A percentile compares a stretch with the other conserved stretches of the same genome.
Evolutionary conservation across 1,284 basidiomycete genomes (phyloP).

Genomic region (Leccinum fallax): DNA sequence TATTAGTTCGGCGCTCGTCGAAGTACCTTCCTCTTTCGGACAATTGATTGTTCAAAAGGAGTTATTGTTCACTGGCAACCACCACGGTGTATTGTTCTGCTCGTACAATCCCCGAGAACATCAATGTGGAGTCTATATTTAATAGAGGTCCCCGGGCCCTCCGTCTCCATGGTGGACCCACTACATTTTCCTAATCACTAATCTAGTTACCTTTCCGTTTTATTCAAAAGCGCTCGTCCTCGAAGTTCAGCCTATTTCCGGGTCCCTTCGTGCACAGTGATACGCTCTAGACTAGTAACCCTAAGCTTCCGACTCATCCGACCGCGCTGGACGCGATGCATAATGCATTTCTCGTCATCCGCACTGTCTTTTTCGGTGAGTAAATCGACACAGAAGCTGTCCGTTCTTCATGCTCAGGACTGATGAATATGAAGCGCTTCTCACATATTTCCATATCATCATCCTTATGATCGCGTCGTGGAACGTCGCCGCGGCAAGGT

Average conservation of each 20-base stretch:
- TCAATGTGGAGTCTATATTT: slow-evolving; percentile 16
- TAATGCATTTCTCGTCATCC: slow-evolving; percentile 52
- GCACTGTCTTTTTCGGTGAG: slow-evolving; percentile 61
- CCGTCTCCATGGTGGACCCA: slow-evolving; percentile 25
- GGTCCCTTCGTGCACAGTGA: background rate
- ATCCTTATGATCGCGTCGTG: slow-evolving; percentile 58
- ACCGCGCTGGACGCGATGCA: slow-evolving; percentile 30
- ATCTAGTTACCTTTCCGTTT: slow-evolving; percentile 6
- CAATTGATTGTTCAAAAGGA: slow-evolving; percentile 6
- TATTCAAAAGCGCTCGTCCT: background rate
- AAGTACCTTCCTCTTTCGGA: slow-evolving; percentile 25
- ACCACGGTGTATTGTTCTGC: slow-evolving; percentile 22
- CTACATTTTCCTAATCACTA: slow-evolving; percentile 3
- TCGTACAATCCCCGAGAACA: slow-evolving; percentile 3
- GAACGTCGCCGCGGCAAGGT: slow-evolving; percentile 48
- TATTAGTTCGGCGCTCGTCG: background rate
- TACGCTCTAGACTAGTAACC: background rate
- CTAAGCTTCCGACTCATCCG: slow-evolving; percentile 3
- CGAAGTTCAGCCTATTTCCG: background rate
- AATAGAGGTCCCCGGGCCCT: slow-evolving; percentile 10
- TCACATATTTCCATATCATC: slow-evolving; percentile 53
- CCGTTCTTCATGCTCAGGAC: background rate
- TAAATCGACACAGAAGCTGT: background rate
- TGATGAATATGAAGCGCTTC: slow-evolving; percentile 44
- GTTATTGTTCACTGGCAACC: background rate